These are phyloP conservation scores for Blastobotrys parvus DNA, from an alignment of 805 yeast species.

Conservation along the genomic window DNA sequence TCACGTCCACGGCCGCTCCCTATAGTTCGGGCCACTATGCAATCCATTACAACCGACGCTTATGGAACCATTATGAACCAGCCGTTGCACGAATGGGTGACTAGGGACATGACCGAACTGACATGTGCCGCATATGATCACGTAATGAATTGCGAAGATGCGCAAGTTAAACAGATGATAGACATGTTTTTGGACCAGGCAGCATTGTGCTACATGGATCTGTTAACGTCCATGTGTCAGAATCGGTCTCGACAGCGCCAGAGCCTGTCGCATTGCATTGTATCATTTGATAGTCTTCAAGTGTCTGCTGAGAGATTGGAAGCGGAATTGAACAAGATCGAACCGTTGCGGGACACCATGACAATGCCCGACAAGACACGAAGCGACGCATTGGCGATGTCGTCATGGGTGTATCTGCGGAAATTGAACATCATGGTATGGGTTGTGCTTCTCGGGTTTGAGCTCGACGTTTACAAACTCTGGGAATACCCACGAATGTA, in stretches of 20 bases:
- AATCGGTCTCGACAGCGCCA: conserved; percentile 83
- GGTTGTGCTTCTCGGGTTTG: conserved; percentile 65
- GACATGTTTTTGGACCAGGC: conserved; percentile 27
- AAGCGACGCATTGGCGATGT: conserved; percentile 49
- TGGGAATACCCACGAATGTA: conserved; percentile 62
- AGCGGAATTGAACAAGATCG: conserved; percentile 30
- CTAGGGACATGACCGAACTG: conserved; percentile 36
- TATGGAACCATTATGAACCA: conserved; percentile 10
- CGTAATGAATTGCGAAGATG: conserved; percentile 24
- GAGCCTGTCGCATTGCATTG: conserved; percentile 46
- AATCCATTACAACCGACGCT: conserved; percentile 6
- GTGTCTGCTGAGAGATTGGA: conserved; percentile 65
- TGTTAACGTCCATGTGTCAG: conserved; percentile 41
- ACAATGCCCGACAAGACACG: conserved; percentile 5
- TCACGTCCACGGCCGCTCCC: conserved; percentile 19
- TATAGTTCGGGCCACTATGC: conserved; percentile 22
- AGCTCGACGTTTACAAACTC: conserved; percentile 59
- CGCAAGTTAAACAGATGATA: conserved; percentile 18
- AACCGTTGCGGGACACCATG: conserved; percentile 3
- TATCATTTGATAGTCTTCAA: conserved; percentile 73
- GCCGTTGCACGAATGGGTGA: conserved; percentile 22
- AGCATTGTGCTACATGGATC: conserved; percentile 38
- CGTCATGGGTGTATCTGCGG: conserved; percentile 59
- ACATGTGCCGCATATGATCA: conserved; percentile 30
- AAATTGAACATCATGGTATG: conserved; percentile 68